A percentile compares a stretch with the other conserved stretches of the same genome.
phyloP scores from a whole-genome alignment of 345 rosid species.

The Trapa bicornis region DNA sequence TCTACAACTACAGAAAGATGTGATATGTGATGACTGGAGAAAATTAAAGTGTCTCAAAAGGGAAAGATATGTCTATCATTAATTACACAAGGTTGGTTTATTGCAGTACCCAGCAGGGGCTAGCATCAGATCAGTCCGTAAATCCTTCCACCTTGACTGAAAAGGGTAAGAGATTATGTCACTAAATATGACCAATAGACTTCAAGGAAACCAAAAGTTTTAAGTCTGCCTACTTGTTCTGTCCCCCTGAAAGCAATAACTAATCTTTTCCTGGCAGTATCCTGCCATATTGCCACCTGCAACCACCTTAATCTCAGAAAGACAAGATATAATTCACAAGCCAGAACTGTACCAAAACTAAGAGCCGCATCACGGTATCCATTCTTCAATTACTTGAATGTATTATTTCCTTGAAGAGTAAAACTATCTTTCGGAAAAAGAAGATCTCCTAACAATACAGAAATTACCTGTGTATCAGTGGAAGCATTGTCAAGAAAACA shows the following conservation, averaged over 20 bases:
- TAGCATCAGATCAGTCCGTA: constrained; percentile 81
- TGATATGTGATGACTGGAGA: neutral
- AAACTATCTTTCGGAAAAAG: neutral
- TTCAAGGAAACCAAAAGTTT: constrained; percentile 8
- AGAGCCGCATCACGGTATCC: neutral
- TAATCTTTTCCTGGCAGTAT: constrained; percentile 56
- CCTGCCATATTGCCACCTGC: constrained; percentile 98
- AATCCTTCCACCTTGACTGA: constrained; percentile 90
- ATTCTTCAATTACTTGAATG: neutral
- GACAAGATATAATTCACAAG: constrained; percentile 1
- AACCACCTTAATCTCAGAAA: constrained; percentile 17
- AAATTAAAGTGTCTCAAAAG: neutral
- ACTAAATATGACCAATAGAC: neutral
- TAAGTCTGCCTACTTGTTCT: constrained; percentile 55
- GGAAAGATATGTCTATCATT: neutral
- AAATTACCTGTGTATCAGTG: constrained; percentile 78
- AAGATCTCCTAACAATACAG: constrained; percentile 4
- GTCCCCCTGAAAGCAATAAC: constrained; percentile 96
- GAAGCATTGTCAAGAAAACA: constrained; percentile 74
- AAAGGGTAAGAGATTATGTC: constrained; percentile 8
- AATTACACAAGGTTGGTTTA: neutral
- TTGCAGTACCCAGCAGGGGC: constrained; percentile 67
- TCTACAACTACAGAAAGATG: neutral
- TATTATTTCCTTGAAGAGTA: neutral
- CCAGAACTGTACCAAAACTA: too few species aligned